phyloP scores from a whole-genome alignment of 495 filamentous ascomycete species.

The Neurospora intermedia region DNA sequence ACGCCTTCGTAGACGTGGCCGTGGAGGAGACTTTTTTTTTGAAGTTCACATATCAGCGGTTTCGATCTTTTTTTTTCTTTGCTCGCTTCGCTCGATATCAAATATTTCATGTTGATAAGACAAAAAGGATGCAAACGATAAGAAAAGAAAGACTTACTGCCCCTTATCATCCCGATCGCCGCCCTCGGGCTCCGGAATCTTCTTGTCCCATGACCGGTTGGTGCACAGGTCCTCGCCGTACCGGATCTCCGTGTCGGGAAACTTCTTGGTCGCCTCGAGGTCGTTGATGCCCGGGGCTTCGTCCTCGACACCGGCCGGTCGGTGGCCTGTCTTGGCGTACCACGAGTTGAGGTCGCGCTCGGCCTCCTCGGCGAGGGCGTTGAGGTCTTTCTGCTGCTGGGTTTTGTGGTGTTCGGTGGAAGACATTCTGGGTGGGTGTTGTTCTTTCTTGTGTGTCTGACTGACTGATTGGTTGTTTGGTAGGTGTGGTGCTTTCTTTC shows the following conservation, averaged over 20 bases:
- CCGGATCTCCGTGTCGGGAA: conserved; percentile 22
- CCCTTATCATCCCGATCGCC: conserved; percentile 26
- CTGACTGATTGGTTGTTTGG: background rate
- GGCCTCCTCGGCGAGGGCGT: conserved; percentile 31
- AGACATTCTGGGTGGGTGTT: background rate
- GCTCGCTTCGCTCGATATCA: background rate
- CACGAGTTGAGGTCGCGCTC: conserved; percentile 39
- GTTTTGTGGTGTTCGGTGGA: background rate
- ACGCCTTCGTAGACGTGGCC: conserved; percentile 21
- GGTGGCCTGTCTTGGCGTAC: conserved; percentile 30
- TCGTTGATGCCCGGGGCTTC: conserved; percentile 22
- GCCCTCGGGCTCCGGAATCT: conserved; percentile 29
- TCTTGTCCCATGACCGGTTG: conserved; percentile 24
- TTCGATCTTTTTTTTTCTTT: background rate
- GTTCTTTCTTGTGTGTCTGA: background rate
- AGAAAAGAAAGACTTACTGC: conserved; percentile 12
- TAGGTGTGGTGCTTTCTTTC: background rate
- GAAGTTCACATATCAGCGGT: too few relatives aligned
- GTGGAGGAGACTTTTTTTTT: conserved; percentile 6
- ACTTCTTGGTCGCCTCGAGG: conserved; percentile 16
- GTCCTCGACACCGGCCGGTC: conserved; percentile 15
- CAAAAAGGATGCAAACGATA: background rate
- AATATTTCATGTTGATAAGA: too few relatives aligned
- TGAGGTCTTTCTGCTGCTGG: conserved; percentile 2
- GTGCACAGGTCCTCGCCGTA: conserved; percentile 24